These are phyloP conservation scores for Suhomyces bokatorum DNA, from an alignment of 1,139 yeast species.

Conservation along the genomic window DNA sequence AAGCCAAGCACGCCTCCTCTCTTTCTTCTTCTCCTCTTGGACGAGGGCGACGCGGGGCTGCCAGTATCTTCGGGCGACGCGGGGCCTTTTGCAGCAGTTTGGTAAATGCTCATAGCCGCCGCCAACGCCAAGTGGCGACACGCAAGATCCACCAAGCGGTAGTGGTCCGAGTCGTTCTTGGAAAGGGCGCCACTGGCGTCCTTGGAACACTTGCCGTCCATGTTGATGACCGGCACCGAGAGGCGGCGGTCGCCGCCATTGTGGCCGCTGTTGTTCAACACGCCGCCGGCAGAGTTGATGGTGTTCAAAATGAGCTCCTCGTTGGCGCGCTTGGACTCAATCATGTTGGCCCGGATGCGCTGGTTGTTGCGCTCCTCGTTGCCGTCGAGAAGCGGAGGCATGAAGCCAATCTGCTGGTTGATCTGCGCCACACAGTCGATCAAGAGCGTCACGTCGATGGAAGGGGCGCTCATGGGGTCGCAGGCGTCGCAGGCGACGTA, in stretches of 20 bases:
- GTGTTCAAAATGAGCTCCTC: constrained; percentile 31
- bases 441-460: constrained; percentile 53
- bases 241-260: constrained; percentile 23
- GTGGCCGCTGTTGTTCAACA: constrained; percentile 13
- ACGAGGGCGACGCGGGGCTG: constrained; percentile 13
- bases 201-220: constrained; percentile 27
- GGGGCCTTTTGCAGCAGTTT: constrained; percentile 20
- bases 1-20: constrained; percentile 89
- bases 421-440: constrained; percentile 58
- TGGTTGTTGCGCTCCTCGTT: constrained; percentile 44
- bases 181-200: constrained; percentile 34
- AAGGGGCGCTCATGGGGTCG: constrained; percentile 41
- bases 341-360: constrained; percentile 41
- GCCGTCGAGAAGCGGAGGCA: constrained; percentile 51
- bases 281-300: constrained; percentile 15
- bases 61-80: constrained; percentile 23
- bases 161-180: constrained; percentile 67
- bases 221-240: constrained; percentile 31
- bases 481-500: constrained; percentile 56
- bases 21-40: constrained; percentile 56
- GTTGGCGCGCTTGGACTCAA: constrained; percentile 31
- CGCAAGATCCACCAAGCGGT: constrained; percentile 72
- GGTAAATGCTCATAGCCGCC: constrained; percentile 59
- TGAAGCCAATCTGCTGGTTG: constrained; percentile 59
- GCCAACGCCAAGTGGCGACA: constrained; percentile 84